A percentile compares a stretch with the other conserved stretches of the same genome.
phyloP scores from a whole-genome alignment of 768 basidiomycete species.

The Phylloporus sp. region DNA sequence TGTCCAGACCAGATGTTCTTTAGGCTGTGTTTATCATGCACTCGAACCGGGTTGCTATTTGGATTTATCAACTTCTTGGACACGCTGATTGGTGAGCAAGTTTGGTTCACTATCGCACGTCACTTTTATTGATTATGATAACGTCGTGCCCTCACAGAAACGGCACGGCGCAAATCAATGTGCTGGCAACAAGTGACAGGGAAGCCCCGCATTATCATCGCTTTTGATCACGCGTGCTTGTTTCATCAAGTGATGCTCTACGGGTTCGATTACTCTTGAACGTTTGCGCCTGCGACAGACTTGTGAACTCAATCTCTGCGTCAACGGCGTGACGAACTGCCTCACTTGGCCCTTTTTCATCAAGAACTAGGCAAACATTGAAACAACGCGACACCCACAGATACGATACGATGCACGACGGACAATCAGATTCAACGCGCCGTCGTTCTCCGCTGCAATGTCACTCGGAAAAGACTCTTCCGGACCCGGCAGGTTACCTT shows the following conservation, averaged over 20 bases:
- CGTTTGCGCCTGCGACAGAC: background rate
- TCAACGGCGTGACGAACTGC: no score
- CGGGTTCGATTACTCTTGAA: background rate
- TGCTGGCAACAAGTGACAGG: background rate
- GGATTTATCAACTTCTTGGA: background rate
- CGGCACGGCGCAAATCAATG: background rate
- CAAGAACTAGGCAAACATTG: no score
- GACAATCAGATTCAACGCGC: no score
- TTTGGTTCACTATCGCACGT: background rate
- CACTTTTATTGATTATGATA: background rate
- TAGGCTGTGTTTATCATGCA: background rate
- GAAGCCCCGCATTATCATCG: background rate
- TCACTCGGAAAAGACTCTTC: no score
- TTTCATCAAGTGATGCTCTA: background rate
- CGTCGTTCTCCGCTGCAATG: no score
- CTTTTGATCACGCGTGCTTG: no score
- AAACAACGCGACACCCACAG: no score
- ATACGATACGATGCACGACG: no score
- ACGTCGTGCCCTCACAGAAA: background rate
- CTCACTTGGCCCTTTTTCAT: no score
- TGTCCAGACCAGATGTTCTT: background rate
- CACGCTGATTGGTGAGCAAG: background rate
- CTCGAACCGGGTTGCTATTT: background rate
- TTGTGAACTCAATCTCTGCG: no score
- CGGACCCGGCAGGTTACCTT: no score